A percentile compares a stretch with the other conserved stretches of the same genome.
Evolutionary conservation across 176 grass and related monocot species (phyloP).

Genomic region (Eleusine indica): DNA sequence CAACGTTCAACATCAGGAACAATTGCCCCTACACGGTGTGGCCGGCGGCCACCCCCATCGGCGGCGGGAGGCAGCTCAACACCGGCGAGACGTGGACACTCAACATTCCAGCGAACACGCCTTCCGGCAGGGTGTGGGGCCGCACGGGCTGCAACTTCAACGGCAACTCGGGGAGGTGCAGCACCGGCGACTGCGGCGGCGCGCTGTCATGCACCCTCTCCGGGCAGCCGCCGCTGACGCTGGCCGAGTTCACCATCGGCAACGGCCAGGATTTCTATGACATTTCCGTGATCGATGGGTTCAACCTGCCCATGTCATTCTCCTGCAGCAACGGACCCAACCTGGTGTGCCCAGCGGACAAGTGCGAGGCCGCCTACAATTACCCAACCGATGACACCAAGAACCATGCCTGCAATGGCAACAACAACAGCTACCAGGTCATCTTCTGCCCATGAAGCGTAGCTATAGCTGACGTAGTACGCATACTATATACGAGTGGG

Average conservation of each 20-base stretch:
- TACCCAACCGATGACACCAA: not conserved
- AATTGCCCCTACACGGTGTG: conserved; percentile 53
- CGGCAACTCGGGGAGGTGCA: not conserved
- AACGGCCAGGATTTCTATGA: not conserved
- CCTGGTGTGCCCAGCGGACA: not conserved
- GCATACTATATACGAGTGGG: too few relatives aligned
- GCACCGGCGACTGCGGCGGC: not conserved
- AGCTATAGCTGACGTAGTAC: too few relatives aligned
- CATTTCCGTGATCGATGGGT: not conserved
- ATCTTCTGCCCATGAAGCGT: not conserved
- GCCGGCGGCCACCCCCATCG: conserved; percentile 39
- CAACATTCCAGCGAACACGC: not conserved
- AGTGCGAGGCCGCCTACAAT: not conserved
- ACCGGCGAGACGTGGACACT: not conserved
- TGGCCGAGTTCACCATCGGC: conserved; percentile 5
- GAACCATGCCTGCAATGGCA: not conserved
- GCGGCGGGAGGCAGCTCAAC: conserved; percentile 4
- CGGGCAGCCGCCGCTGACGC: not conserved
- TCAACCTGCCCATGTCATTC: not conserved
- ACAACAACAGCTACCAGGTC: not conserved
- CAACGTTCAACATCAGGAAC: conserved; percentile 59
- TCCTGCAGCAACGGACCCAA: not conserved
- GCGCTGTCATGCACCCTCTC: not conserved
- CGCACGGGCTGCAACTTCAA: conserved; percentile 35
- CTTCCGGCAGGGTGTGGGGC: conserved; percentile 13